These are phyloP conservation scores for Neobulgaria alba DNA, from an alignment of 2,329 filamentous ascomycete species.

Conservation along the genomic window DNA sequence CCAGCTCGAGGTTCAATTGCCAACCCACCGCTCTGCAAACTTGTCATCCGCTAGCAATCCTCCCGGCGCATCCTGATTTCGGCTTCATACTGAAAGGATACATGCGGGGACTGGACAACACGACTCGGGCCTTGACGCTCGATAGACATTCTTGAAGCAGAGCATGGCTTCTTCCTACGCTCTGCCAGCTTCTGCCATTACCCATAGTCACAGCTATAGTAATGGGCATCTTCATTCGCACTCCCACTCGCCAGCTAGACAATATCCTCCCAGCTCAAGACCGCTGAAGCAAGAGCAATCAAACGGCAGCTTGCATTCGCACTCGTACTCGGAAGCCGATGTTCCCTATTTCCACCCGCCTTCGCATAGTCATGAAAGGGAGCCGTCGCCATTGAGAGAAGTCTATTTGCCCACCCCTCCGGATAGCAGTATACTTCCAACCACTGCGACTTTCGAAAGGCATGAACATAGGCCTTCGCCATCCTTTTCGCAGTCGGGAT, in stretches of 20 bases:
- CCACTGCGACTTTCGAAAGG: conserved; percentile 15
- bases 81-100: conserved; percentile 3
- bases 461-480: conserved; percentile 8
- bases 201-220: conserved; percentile 20
- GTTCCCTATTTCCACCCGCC: conserved; percentile 7
- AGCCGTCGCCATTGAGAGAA: conserved; percentile 6
- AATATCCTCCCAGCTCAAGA: conserved; percentile 15
- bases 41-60: no score
- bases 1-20: neutral
- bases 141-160: conserved; percentile 3
- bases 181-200: conserved; percentile 27
- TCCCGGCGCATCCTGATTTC: no score
- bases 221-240: conserved; percentile 31
- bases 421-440: conserved; percentile 16
- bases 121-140: conserved; percentile 18
- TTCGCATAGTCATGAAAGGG: conserved; percentile 10
- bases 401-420: conserved; percentile 15
- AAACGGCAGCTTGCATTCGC: conserved; percentile 23
- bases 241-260: conserved; percentile 28
- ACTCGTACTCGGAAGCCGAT: conserved; percentile 24
- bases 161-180: conserved; percentile 29
- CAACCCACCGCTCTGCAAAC: no score
- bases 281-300: conserved; percentile 20
- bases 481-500: conserved; percentile 8
- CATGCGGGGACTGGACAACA: conserved; percentile 12